These are phyloP conservation scores for Xylariaceae sp. DNA, from an alignment of 2,329 filamentous ascomycete genomes.

Conservation along the genomic window DNA sequence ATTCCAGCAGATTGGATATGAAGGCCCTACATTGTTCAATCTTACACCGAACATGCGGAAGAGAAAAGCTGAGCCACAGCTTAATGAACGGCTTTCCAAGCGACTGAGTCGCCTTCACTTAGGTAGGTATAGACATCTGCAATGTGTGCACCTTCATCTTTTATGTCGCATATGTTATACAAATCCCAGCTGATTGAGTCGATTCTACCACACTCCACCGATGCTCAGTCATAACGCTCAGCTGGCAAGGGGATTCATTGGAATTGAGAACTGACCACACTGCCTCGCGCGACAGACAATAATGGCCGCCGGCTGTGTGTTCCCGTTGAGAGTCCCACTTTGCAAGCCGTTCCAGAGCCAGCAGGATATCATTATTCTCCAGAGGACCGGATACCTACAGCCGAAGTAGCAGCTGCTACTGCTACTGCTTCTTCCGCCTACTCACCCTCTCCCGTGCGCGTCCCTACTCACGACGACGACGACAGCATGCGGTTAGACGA, in stretches of 20 bases:
- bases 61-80: constrained; percentile 55
- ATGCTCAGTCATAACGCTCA: too few species aligned
- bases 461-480: constrained; percentile 32
- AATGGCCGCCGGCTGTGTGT: constrained; percentile 61
- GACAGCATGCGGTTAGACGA: constrained; percentile 78
- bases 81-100: constrained; percentile 75
- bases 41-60: constrained; percentile 41
- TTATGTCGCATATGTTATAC: background rate
- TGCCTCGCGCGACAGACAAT: constrained; percentile 44
- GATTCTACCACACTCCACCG: too few species aligned
- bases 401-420: constrained; percentile 13
- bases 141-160: constrained; percentile 1
- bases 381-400: constrained; percentile 11
- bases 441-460: background rate
- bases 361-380: constrained; percentile 10
- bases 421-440: constrained; percentile 16
- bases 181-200: background rate
- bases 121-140: constrained; percentile 47
- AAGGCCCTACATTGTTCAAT: constrained; percentile 8
- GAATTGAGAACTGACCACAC: constrained; percentile 24
- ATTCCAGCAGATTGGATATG: background rate
- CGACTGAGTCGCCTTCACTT: constrained; percentile 76
- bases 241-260: constrained; percentile 1
- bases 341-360: constrained; percentile 20
- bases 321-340: constrained; percentile 50